phyloP scores from a whole-genome alignment of 805 yeast species.

The Saccharomycopsis fermentans region DNA sequence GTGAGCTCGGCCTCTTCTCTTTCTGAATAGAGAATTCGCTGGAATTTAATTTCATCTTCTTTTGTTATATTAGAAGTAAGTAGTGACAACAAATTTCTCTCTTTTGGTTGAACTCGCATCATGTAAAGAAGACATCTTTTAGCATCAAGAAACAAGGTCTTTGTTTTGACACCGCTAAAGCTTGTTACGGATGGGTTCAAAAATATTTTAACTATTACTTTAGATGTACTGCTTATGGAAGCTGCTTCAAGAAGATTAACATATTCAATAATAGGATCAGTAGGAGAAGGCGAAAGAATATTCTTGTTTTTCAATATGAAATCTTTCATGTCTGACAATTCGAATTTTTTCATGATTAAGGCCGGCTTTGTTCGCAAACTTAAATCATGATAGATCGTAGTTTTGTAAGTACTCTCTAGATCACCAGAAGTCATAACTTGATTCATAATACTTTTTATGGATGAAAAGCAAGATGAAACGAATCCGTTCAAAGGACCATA shows the following conservation, averaged over 20 bases:
- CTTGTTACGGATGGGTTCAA: conserved; percentile 33
- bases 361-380: conserved; percentile 35
- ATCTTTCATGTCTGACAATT: conserved; percentile 35
- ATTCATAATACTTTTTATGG: conserved; percentile 35
- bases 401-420: conserved; percentile 49
- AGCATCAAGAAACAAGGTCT: conserved; percentile 58
- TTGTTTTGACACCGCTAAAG: conserved; percentile 47
- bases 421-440: conserved; percentile 45
- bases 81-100: conserved; percentile 55
- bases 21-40: conserved; percentile 34
- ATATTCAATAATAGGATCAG: conserved; percentile 32
- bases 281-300: conserved; percentile 34
- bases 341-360: conserved; percentile 34
- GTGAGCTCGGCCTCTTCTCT: neutral
- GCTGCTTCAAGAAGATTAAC: neutral
- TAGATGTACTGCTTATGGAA: neutral
- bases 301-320: conserved; percentile 35
- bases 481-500: conserved; percentile 75
- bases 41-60: conserved; percentile 58
- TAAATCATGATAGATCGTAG: conserved; percentile 63
- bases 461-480: conserved; percentile 41
- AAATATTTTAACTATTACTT: conserved; percentile 26
- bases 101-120: conserved; percentile 67
- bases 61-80: conserved; percentile 57
- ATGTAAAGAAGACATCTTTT: conserved; percentile 77